Evolutionary conservation across 2,329 filamentous ascomycete genomes (phyloP), one percentile per base, ranked within the genome.

Genomic region (Gaeumannomyces tritici): DNA sequence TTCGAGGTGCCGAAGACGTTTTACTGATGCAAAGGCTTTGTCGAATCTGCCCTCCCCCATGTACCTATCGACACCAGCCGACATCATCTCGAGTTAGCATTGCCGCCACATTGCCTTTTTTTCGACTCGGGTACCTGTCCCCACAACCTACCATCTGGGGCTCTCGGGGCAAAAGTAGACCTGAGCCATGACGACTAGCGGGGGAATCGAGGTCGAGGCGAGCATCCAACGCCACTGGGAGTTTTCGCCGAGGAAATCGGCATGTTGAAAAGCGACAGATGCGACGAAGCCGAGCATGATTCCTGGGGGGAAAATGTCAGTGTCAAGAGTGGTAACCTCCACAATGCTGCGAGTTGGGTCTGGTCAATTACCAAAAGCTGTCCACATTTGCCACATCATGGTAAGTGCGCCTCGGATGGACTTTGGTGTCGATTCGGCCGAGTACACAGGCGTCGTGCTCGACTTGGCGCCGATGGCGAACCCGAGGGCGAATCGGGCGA

Each of bases 391-490:
- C 59, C 59, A 61, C 42, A 26, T 31, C 59, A 61, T 61, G 2
- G 51, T 55, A 11, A 61, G 59, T 9, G 42, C 59, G 33, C 59
- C 59, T 12, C 59, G 47, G n/a, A 61, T 61, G 59, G 26, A 24
- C 18, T 55, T 33, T 18, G 59, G 59, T 9, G 59, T 55, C 11
- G 29, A 55, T 18, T 61, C 59, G 51, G 59, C 59, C 26, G 59
- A 54, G 51, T 55, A 61, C 15, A 61, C 59, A 31, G 59, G 59
- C 21, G 51, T 55, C 24, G 51, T 85, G 0, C 82, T 82, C 7
- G 83, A 82, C 69, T 89, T 89, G 18, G 42, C 79, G 13, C 87
- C 87, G 70, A 89, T 88, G 1, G 42, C 87, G 51, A 91, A 82
- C 0, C 89, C 89, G 67, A 91, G 80, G 4, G 86, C 76, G 62